phyloP scores from a whole-genome alignment of 257 asterid genomes.

The Solanum pinnatisectum region DNA sequence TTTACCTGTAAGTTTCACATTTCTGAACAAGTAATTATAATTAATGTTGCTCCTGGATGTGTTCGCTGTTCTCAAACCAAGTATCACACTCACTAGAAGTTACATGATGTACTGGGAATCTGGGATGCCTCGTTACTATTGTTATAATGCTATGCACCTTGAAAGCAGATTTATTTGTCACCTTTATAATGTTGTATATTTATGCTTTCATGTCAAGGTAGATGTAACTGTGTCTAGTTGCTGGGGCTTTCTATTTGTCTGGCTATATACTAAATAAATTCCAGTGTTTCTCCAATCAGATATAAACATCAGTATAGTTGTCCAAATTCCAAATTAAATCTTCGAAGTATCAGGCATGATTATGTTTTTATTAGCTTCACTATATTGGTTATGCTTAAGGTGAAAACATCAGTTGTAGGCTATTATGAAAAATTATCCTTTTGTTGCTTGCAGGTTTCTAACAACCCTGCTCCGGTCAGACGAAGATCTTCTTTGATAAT shows the following conservation, averaged over 20 bases:
- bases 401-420: neutral
- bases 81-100: neutral
- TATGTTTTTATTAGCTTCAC: neutral
- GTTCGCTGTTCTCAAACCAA: neutral
- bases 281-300: neutral
- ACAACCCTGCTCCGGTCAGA: constrained; percentile 2
- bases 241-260: neutral
- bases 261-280: neutral
- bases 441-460: constrained; percentile 7
- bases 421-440: neutral
- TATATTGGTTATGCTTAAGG: neutral
- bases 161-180: neutral
- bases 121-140: neutral
- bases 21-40: neutral
- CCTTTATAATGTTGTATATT: neutral
- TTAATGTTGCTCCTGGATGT: neutral
- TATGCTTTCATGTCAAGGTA: neutral
- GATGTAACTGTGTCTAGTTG: neutral
- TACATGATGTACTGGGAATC: neutral
- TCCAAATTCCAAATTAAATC: neutral
- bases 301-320: neutral
- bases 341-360: neutral
- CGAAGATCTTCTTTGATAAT: constrained; percentile 1
- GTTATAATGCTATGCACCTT: neutral
- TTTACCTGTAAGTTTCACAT: neutral